Base-by-base conservation (phyloP, 2,329 filamentous ascomycete species). In the Pestalotiopsis sp. region DNA sequence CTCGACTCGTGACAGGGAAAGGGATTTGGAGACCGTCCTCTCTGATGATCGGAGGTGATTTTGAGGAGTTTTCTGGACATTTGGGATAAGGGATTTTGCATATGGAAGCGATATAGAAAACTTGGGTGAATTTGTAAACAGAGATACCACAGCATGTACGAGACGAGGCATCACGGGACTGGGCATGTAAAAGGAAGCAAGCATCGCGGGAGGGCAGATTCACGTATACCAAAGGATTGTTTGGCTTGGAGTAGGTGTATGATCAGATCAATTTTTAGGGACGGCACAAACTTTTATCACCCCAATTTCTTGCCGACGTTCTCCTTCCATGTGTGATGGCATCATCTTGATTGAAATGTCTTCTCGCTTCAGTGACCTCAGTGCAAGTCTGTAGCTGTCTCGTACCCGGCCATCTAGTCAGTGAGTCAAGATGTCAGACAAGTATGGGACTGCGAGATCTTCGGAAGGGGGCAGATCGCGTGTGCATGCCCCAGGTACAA, bases 21-120 rank as follows among this genome's bases (percentile, higher is more conserved):
- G 70, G 11, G 73, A 76, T 65, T 73, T 75, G 65, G 74, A 77
- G 25, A 72, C 72, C 3, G 55, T 64, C 9, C 61, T 69, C 66
- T 69, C 70, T 64, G 72, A 74, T 14, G 68, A 71, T 20, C 71
- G 71, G 39, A 72, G 73, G n/a, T 74, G 66, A 71, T 49, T 55
- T 27, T 58, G 25, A 13, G n/a, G 20, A 23, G 6, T 12, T 36
- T 31, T n/a, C 57, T 55, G 27, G 39, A n/a, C 41, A 38, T 36
- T 57, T 25, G 13, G 13, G 13, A n/a, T 11, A 4, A 41, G 61
- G 20, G 14, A 39, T 57, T 31, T 39, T 58, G 49, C 39, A 62
- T 62, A 59, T 57, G 17, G 27, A n/a, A 57, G 63, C 49, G 63
- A 65, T 39, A 65, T 65, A 65, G 41, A 65, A 49, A 45, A 57